Evolutionary conservation across 768 basidiomycete genomes (phyloP).

Genomic region (Pulveroboletus sp.): DNA sequence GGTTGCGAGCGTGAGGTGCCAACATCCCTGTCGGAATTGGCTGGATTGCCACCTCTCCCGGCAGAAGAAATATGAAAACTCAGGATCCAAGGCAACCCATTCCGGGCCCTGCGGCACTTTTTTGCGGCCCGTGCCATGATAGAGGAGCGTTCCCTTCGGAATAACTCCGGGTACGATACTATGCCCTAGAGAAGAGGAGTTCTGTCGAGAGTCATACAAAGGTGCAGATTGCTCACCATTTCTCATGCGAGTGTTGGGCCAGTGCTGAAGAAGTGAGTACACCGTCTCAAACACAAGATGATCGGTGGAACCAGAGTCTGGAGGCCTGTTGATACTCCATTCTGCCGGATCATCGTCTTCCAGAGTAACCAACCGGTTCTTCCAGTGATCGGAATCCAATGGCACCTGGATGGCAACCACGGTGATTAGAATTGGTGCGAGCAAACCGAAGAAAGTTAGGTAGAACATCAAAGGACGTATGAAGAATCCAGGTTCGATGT

Average conservation of each 20-base stretch:
- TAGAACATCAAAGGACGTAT: background rate
- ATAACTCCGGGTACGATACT: conserved; percentile 4
- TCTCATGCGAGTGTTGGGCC: conserved; percentile 36
- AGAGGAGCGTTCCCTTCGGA: conserved; percentile 5
- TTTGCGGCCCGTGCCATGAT: conserved; percentile 2
- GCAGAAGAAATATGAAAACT: conserved; percentile 35
- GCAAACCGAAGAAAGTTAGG: background rate
- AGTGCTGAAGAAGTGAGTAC: conserved; percentile 35
- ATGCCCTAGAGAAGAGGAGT: background rate
- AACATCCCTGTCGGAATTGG: conserved; percentile 16
- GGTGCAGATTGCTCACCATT: conserved; percentile 21
- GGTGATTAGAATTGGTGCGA: background rate
- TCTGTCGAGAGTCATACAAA: background rate
- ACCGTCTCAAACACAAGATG: conserved; percentile 37
- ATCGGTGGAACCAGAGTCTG: conserved; percentile 25
- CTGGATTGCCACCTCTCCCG: background rate
- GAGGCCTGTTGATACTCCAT: conserved; percentile 21
- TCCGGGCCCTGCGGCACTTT: conserved; percentile 23
- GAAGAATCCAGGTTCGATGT: background rate
- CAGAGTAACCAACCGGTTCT: background rate
- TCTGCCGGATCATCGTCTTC: background rate
- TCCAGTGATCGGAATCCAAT: background rate
- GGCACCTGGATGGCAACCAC: background rate
- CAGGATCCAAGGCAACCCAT: conserved; percentile 31
- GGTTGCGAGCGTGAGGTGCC: conserved; percentile 4